Percentiles rank a stretch among this genome's conserved stretches.
phyloP scores from a whole-genome alignment of 345 rosid species.

The Abelmoschus esculentus region DNA sequence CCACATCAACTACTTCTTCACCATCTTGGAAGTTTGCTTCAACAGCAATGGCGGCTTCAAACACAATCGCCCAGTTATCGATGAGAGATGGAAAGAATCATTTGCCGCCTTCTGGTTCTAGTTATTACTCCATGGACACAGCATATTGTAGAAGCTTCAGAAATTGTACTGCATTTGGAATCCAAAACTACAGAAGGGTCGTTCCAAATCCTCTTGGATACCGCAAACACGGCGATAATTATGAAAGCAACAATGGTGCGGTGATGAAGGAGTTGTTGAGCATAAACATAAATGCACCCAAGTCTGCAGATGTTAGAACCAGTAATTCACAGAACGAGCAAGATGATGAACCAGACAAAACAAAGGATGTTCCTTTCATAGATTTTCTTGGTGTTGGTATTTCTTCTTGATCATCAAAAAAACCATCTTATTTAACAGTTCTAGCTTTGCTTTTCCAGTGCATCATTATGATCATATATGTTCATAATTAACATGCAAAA shows the following conservation, averaged over 20 bases:
- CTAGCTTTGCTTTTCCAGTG: neutral
- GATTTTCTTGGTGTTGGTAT: conserved; percentile 76
- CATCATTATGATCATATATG: neutral
- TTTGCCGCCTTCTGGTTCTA: conserved; percentile 19
- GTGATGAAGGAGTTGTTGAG: conserved; percentile 19
- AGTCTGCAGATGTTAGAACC: conserved; percentile 12
- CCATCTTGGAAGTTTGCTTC: conserved; percentile 28
- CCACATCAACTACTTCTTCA: conserved; percentile 26
- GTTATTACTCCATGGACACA: conserved; percentile 16
- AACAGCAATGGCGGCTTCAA: neutral
- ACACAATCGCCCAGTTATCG: conserved; percentile 19
- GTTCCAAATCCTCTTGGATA: conserved; percentile 36
- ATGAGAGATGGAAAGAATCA: conserved; percentile 24
- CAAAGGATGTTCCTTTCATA: conserved; percentile 42
- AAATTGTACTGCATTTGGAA: conserved; percentile 14
- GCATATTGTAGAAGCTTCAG: conserved; percentile 5
- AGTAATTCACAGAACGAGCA: conserved; percentile 23
- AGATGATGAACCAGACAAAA: conserved; percentile 22
- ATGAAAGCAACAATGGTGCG: conserved; percentile 12
- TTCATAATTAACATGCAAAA: neutral
- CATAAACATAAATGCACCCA: conserved; percentile 10
- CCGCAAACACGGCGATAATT: conserved; percentile 19
- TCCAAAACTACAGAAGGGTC: conserved; percentile 23
- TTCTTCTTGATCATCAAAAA: conserved; percentile 32
- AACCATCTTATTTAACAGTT: conserved; percentile 10